These are phyloP conservation scores for Lyophyllum shimeji DNA, from an alignment of 768 basidiomycete species.

Conservation along the genomic window DNA sequence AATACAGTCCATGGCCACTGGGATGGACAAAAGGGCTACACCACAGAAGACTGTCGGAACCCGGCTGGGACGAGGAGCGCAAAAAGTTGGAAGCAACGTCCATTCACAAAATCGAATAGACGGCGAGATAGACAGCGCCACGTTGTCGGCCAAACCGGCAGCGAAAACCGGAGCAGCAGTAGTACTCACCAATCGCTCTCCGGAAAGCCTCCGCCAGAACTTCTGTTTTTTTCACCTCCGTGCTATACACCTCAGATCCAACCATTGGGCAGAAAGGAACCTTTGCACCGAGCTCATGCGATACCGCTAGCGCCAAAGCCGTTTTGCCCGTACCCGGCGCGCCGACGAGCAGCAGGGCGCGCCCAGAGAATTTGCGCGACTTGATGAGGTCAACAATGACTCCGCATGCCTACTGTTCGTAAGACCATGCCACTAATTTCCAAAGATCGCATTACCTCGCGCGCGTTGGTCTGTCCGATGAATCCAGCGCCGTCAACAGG, in stretches of 20 bases:
- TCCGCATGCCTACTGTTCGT: constrained; percentile 74
- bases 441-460: constrained; percentile 63
- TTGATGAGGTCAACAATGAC: constrained; percentile 88
- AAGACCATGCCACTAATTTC: background rate
- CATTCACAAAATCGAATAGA: too few species aligned
- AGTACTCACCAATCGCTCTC: constrained; percentile 84
- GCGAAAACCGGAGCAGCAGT: constrained; percentile 12
- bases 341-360: constrained; percentile 89
- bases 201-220: constrained; percentile 94
- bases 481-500: constrained; percentile 77
- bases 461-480: constrained; percentile 84
- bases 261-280: constrained; percentile 99
- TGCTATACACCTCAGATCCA: constrained; percentile 93
- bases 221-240: constrained; percentile 99
- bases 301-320: constrained; percentile 91
- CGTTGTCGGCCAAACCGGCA: too few species aligned
- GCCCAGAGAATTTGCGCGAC: constrained; percentile 90
- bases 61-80: background rate
- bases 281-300: constrained; percentile 91
- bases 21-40: background rate
- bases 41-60: background rate
- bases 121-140: too few species aligned
- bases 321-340: constrained; percentile 99
- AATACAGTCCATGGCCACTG: background rate
- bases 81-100: background rate